Conservation (phyloP, 179 eudicot species). For the Silene coronaria region DNA sequence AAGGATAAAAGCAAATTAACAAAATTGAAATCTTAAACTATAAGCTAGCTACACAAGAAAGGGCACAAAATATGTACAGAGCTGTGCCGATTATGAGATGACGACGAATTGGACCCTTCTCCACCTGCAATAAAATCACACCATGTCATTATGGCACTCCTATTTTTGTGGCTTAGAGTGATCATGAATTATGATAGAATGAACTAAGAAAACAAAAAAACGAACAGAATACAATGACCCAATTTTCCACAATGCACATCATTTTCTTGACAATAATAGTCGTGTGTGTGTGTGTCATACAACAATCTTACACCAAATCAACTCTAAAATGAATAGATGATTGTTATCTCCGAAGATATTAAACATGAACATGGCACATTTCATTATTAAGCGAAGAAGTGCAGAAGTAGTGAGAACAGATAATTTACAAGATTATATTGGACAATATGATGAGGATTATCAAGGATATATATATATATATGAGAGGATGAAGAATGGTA, state of each 20-base stretch:
- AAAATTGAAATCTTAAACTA: constrained; percentile 23
- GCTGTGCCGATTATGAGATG: constrained; percentile 22
- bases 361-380: neutral
- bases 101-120: constrained; percentile 21
- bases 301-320: neutral
- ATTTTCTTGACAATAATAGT: too few species aligned
- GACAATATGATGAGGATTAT: neutral
- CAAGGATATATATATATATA: neutral
- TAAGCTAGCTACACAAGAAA: constrained; percentile 32
- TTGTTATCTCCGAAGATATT: neutral
- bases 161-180: too few species aligned
- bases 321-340: neutral
- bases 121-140: constrained; percentile 25
- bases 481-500: neutral
- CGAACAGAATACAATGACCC: too few species aligned
- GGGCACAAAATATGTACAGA: constrained; percentile 27
- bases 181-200: too few species aligned
- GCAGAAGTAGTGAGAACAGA: neutral
- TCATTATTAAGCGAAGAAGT: neutral
- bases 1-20: constrained; percentile 18
- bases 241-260: too few species aligned
- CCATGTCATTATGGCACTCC: too few species aligned
- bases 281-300: too few species aligned
- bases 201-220: too few species aligned
- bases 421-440: neutral